Evolutionary conservation across 2,329 filamentous ascomycete genomes (phyloP).

Genomic region (Calonectria leucothoes): DNA sequence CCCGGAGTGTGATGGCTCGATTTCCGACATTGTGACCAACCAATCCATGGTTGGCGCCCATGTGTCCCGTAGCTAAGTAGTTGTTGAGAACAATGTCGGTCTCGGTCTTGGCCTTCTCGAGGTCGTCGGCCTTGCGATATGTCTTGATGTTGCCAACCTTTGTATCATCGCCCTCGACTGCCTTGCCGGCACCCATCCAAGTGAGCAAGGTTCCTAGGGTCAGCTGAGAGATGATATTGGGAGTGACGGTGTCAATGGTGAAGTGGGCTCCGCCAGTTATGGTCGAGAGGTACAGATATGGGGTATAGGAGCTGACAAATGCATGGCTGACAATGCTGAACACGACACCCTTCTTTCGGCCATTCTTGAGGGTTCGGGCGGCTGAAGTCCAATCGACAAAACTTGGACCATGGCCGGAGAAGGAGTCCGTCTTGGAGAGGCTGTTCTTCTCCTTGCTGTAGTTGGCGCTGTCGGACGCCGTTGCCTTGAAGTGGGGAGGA

Average conservation of each 20-base stretch:
- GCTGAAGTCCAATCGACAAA: conserved; percentile 60
- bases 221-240: conserved; percentile 52
- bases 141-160: conserved; percentile 19
- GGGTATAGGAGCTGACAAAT: conserved; percentile 36
- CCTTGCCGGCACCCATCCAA: conserved; percentile 36
- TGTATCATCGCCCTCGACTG: conserved; percentile 14
- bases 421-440: conserved; percentile 32
- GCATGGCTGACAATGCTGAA: conserved; percentile 53
- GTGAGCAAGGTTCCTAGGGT: conserved; percentile 47
- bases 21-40: conserved; percentile 3
- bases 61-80: conserved; percentile 8
- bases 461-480: conserved; percentile 43
- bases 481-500: conserved; percentile 55
- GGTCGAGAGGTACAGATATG: conserved; percentile 55
- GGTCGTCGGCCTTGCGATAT: conserved; percentile 28
- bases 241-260: conserved; percentile 35
- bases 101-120: conserved; percentile 25
- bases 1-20: conserved; percentile 27
- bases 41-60: not conserved
- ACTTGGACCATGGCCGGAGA: conserved; percentile 45
- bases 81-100: not conserved
- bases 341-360: conserved; percentile 54
- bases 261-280: conserved; percentile 56
- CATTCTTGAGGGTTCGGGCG: conserved; percentile 45
- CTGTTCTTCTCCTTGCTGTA: conserved; percentile 42